These are phyloP conservation scores for Trichoderma citrinoviride DNA, from an alignment of 2,329 filamentous ascomycete species.

Conservation along the genomic window DNA sequence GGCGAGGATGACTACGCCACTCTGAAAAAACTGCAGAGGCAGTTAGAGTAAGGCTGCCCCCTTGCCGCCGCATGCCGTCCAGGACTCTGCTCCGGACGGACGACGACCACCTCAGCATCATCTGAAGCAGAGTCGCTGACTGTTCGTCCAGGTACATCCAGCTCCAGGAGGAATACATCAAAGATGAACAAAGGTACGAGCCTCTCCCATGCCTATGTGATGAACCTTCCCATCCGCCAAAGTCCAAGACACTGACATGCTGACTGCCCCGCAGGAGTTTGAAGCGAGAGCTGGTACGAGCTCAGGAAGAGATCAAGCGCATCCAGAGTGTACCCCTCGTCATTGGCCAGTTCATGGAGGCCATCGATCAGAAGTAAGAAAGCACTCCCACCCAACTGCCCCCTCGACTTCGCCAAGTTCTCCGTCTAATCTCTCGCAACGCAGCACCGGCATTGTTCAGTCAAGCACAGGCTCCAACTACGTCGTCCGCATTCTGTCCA, in stretches of 20 bases:
- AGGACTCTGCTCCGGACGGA: not conserved
- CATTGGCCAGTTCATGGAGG: conserved; percentile 99
- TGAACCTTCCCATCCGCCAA: not conserved
- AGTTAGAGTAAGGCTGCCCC: conserved; percentile 69
- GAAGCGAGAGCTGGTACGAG: conserved; percentile 94
- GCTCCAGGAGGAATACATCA: conserved; percentile 99
- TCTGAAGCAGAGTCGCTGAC: conserved; percentile 28
- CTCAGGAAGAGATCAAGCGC: conserved; percentile 98
- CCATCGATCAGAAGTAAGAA: conserved; percentile 92
- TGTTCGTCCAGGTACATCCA: conserved; percentile 71
- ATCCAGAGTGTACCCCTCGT: conserved; percentile 98
- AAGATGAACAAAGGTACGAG: conserved; percentile 89
- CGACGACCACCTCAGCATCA: not conserved
- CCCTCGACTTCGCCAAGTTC: not conserved
- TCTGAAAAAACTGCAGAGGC: conserved; percentile 93
- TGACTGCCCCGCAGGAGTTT: conserved; percentile 63
- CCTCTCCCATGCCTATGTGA: not conserved
- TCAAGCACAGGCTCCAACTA: conserved; percentile 99
- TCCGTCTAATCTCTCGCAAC: not conserved
- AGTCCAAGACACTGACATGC: not conserved
- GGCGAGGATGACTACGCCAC: conserved; percentile 90
- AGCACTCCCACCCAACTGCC: not conserved
- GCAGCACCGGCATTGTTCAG: conserved; percentile 94
- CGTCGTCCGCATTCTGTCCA: conserved; percentile 96
- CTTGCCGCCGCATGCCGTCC: not conserved